These are phyloP conservation scores for Linum lewisii DNA, from an alignment of 345 rosid genomes.

Conservation along the genomic window DNA sequence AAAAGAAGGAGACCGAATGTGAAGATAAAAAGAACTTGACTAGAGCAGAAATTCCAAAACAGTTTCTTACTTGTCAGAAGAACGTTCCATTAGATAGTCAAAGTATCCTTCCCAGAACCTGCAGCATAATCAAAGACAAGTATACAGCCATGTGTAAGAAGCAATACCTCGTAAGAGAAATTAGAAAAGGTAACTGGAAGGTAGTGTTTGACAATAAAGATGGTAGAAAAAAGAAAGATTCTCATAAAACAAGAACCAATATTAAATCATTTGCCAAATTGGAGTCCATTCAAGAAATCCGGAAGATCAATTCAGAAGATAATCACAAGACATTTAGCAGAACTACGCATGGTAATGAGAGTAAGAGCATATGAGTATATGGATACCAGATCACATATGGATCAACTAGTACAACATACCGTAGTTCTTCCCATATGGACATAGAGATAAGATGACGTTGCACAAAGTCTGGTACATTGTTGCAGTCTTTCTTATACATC, in stretches of 20 bases:
- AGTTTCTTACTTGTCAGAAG: conserved; percentile 64
- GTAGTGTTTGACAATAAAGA: neutral
- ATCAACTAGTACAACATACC: conserved; percentile 30
- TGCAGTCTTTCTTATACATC: conserved; percentile 86
- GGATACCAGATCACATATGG: conserved; percentile 3
- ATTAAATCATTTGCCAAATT: neutral
- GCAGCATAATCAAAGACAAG: conserved; percentile 17
- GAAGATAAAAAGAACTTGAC: conserved; percentile 1
- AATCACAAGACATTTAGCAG: neutral
- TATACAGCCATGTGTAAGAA: neutral
- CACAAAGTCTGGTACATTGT: conserved; percentile 80
- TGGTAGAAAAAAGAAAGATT: neutral
- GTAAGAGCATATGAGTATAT: conserved; percentile 9
- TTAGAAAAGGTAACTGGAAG: neutral
- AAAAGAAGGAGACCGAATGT: neutral
- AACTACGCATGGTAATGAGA: neutral
- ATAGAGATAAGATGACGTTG: conserved; percentile 91
- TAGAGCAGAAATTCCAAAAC: neutral
- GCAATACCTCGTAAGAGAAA: neutral
- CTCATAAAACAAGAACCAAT: conserved; percentile 1
- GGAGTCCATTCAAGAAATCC: neutral
- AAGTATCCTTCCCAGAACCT: conserved; percentile 99
- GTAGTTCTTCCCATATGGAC: conserved; percentile 92
- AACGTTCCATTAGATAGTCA: conserved; percentile 81
- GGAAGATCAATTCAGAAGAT: neutral